These are phyloP conservation scores for Umbelopsis vinacea DNA, from an alignment of 192 early-diverging fungal species.

Conservation along the genomic window DNA sequence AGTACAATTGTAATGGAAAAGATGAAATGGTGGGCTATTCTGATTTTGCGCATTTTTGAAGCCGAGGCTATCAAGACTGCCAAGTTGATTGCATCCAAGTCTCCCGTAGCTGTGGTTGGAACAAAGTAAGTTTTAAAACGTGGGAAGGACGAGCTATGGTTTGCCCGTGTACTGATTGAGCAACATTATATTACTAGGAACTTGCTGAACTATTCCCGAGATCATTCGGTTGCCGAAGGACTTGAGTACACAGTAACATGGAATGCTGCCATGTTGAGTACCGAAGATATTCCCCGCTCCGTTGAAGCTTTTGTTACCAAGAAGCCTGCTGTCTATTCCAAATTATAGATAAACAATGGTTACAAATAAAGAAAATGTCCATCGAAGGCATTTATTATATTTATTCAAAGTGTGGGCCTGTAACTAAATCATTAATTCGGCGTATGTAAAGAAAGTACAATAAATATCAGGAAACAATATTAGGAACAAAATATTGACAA, in stretches of 20 bases:
- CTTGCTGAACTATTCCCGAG: constrained; percentile 87
- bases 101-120: constrained; percentile 83
- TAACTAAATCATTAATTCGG: too few species aligned
- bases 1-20: background rate
- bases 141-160: too few species aligned
- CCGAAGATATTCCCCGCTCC: constrained; percentile 57
- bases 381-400: too few species aligned
- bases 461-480: too few species aligned
- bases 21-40: background rate
- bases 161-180: background rate
- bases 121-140: constrained; percentile 72
- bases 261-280: constrained; percentile 85
- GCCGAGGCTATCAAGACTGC: constrained; percentile 74
- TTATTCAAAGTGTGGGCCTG: too few species aligned
- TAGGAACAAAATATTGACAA: too few species aligned
- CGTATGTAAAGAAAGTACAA: too few species aligned
- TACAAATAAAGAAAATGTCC: too few species aligned
- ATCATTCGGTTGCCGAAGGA: constrained; percentile 90
- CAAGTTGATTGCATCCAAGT: constrained; percentile 80
- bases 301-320: constrained; percentile 51
- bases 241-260: constrained; percentile 87
- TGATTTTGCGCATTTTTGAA: constrained; percentile 15
- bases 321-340: constrained; percentile 51
- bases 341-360: constrained; percentile 40
- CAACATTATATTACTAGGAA: constrained; percentile 47